Evolutionary conservation across 345 rosid genomes (phyloP), one percentile per base, ranked within the genome.

Genomic region (Populus deltoides): DNA sequence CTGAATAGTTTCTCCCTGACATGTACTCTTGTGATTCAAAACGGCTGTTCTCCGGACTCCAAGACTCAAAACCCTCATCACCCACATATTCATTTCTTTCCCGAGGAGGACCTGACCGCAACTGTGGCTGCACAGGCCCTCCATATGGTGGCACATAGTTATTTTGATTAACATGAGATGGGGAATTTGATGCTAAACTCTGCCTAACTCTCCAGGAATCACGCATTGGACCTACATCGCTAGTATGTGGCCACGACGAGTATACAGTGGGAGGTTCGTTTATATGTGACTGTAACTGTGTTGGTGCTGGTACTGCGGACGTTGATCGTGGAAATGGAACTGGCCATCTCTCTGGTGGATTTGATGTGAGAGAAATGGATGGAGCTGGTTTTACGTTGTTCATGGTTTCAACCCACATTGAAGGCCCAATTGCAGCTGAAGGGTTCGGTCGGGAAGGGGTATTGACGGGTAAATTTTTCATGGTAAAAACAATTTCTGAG

Each of bases 1-100:
- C 89, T 25, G 13, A 71, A 43, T 80, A 75, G 57, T 67, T 85
- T 82, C 90, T 81, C 59, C 92, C 86, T 7, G 78, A 71, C 72
- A 59, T 75, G 75, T 81, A 77, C 24, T 75, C 87, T 1, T 85
- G 78, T 59, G 82, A 78, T 80, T 90, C 90, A 53, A 70, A 82
- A 47, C 91, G 97, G 78, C 97, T 94, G 77, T 88, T 80, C 55
- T 94, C 97, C 0, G 94, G 97, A 85, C 97, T 91, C 97, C 97
- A 92, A 3, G 98, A 92, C 80, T 92, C 97, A 59, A 79, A 92
- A 29, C 86, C 97, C n/a, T 81, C 86, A 75, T 80, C 72, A 20
- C 82, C 75, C 7, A 27, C 79, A 76, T 75, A 70, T 78, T 74
- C 83, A 68, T 86, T 89, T 79, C 87, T 87, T 51, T 82, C 87